A percentile compares a stretch with the other conserved stretches of the same genome.
These are phyloP conservation scores for Magnolia officinalis DNA, from an alignment of 164 flowering plant species.

Conservation along the genomic window DNA sequence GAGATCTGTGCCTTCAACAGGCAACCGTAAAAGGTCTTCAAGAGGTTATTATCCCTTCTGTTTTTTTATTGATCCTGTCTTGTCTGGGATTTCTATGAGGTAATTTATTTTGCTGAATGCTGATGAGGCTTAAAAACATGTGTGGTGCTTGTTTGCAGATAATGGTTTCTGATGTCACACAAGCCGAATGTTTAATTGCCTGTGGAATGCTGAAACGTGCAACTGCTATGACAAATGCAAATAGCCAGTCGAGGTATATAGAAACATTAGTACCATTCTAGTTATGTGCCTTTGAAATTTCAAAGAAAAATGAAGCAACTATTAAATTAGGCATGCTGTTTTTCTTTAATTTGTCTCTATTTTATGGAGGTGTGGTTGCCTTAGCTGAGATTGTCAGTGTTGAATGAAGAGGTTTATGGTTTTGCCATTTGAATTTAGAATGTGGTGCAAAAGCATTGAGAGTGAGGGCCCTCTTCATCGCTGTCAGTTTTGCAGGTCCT, in stretches of 20 bases:
- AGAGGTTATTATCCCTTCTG: constrained; percentile 45
- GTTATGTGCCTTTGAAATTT: neutral
- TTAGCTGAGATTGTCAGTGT: too few species aligned
- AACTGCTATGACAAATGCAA: constrained; percentile 74
- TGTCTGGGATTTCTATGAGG: neutral
- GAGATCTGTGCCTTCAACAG: constrained; percentile 49
- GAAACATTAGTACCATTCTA: neutral
- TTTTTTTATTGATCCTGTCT: neutral
- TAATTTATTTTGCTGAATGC: neutral
- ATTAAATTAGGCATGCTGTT: neutral
- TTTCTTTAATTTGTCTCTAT: neutral
- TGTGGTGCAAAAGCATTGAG: too few species aligned
- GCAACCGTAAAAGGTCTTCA: constrained; percentile 61
- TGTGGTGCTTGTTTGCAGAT: constrained; percentile 31
- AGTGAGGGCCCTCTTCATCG: too few species aligned
- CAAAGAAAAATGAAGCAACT: neutral
- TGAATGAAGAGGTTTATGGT: too few species aligned
- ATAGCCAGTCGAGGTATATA: constrained; percentile 73
- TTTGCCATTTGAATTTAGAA: too few species aligned
- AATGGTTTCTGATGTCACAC: constrained; percentile 34
- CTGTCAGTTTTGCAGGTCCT: too few species aligned
- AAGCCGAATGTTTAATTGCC: constrained; percentile 67
- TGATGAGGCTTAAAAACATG: neutral
- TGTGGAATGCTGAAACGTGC: constrained; percentile 66
- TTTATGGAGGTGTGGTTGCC: neutral